phyloP scores from a whole-genome alignment of 1,284 basidiomycete species.

The Hemileia vastatrix region DNA sequence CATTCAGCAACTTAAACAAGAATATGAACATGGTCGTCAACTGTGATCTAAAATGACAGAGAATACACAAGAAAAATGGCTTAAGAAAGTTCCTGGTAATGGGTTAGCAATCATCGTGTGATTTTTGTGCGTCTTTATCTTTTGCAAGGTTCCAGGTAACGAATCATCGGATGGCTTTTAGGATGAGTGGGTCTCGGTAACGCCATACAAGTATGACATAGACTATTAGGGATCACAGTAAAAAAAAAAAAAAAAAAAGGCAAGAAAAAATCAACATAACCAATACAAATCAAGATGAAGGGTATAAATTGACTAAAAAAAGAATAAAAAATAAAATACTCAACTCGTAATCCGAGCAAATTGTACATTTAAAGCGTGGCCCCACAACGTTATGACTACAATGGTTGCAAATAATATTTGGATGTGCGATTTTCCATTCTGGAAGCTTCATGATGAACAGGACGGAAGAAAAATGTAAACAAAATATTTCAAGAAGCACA shows the following conservation, averaged over 20 bases:
- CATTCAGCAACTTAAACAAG: too few species aligned
- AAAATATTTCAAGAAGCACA: too few species aligned
- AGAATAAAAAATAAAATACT: not conserved
- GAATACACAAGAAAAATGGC: too few species aligned
- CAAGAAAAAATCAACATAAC: not conserved
- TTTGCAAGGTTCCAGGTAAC: slow-evolving; percentile 14
- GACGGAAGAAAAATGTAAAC: not conserved
- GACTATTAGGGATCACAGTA: not conserved
- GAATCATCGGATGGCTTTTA: slow-evolving; percentile 17
- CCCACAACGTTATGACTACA: slow-evolving; percentile 13
- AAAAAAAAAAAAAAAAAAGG: not conserved
- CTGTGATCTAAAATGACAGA: too few species aligned
- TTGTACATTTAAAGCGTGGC: slow-evolving; percentile 13
- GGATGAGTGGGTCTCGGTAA: slow-evolving; percentile 15
- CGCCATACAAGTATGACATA: slow-evolving; percentile 18
- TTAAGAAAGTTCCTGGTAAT: too few species aligned
- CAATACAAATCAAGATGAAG: too few species aligned
- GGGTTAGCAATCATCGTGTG: too few species aligned
- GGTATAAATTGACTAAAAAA: not conserved
- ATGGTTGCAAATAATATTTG: slow-evolving; percentile 14
- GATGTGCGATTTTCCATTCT: slow-evolving; percentile 19
- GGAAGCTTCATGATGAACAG: not conserved
- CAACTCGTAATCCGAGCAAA: slow-evolving; percentile 18
- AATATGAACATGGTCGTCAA: too few species aligned
- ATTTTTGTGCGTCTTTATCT: too few species aligned